phyloP scores from a whole-genome alignment of 176 grass and related monocot species.

The Canna indica region DNA sequence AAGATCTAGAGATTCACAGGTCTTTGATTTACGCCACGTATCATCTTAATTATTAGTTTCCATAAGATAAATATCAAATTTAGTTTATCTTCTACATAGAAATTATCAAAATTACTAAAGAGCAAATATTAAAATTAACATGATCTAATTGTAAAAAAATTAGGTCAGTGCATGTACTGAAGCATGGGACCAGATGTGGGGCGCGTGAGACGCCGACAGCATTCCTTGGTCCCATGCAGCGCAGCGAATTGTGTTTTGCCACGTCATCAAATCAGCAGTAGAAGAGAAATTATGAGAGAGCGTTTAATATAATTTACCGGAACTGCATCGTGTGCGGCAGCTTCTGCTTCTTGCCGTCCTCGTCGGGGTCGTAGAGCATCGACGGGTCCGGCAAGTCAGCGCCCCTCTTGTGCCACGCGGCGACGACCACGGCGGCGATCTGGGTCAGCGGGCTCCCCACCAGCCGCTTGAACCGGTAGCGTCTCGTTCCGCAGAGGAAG shows the following conservation, averaged over 20 bases:
- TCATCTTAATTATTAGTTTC: too few relatives aligned
- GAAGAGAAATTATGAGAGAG: too few relatives aligned
- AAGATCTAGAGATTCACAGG: too few relatives aligned
- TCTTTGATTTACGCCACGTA: too few relatives aligned
- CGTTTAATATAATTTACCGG: constrained; percentile 15
- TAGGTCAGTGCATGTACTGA: neutral
- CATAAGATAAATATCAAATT: too few relatives aligned
- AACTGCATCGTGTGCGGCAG: constrained; percentile 32
- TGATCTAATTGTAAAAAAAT: neutral
- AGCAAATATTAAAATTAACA: too few relatives aligned
- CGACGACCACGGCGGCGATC: constrained; percentile 28
- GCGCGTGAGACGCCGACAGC: neutral
- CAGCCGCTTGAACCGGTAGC: constrained; percentile 55
- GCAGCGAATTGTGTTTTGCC: neutral
- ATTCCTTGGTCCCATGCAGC: neutral
- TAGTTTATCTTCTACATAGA: too few relatives aligned
- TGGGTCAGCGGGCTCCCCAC: constrained; percentile 34
- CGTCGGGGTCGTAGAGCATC: constrained; percentile 28
- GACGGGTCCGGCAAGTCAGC: constrained; percentile 29
- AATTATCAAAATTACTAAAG: too few relatives aligned
- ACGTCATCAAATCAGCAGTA: neutral
- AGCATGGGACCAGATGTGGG: neutral
- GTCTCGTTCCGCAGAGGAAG: constrained; percentile 30
- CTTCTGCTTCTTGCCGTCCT: constrained; percentile 21
- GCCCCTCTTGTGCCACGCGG: constrained; percentile 30